A percentile compares a stretch with the other conserved stretches of the same genome.
These are phyloP conservation scores for Colletotrichum lupini DNA, from an alignment of 2,329 filamentous ascomycete genomes.

Conservation along the genomic window DNA sequence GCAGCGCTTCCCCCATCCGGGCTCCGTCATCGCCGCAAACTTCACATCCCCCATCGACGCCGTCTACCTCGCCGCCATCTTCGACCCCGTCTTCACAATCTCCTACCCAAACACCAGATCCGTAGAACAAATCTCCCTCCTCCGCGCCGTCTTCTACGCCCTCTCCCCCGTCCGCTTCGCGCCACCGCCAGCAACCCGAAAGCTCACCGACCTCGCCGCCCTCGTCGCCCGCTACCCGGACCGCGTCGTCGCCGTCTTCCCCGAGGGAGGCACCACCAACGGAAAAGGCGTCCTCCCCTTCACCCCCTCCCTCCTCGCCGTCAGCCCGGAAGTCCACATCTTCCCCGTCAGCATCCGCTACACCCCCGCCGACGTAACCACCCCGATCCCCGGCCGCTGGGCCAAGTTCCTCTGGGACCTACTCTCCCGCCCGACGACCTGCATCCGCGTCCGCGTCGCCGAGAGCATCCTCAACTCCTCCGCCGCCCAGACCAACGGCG, in stretches of 20 bases:
- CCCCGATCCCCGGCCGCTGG: constrained; percentile 83
- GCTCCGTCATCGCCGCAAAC: constrained; percentile 87
- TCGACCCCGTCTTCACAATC: constrained; percentile 93
- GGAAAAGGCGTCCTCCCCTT: constrained; percentile 89
- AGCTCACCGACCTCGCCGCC: constrained; percentile 69
- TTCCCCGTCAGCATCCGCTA: constrained; percentile 94
- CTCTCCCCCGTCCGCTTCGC: constrained; percentile 68
- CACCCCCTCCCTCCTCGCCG: constrained; percentile 79
- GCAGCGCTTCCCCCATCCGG: constrained; percentile 79
- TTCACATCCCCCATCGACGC: constrained; percentile 94
- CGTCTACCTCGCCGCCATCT: constrained; percentile 93
- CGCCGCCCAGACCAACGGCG: constrained; percentile 49
- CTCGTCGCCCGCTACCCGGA: constrained; percentile 76
- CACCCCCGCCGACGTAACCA: constrained; percentile 88
- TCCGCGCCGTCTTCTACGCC: constrained; percentile 79
- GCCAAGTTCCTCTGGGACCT: constrained; percentile 85
- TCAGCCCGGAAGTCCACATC: constrained; percentile 76
- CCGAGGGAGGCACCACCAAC: constrained; percentile 94
- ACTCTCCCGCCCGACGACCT: constrained; percentile 85
- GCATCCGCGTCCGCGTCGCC: constrained; percentile 90
- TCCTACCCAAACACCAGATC: constrained; percentile 80
- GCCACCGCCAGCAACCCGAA: constrained; percentile 55
- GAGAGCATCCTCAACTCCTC: constrained; percentile 72
- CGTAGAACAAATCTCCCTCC: constrained; percentile 81
- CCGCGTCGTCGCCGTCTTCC: constrained; percentile 86